Base-by-base conservation (phyloP, 176 grass and related monocot genomes). In the Puya raimondii region DNA sequence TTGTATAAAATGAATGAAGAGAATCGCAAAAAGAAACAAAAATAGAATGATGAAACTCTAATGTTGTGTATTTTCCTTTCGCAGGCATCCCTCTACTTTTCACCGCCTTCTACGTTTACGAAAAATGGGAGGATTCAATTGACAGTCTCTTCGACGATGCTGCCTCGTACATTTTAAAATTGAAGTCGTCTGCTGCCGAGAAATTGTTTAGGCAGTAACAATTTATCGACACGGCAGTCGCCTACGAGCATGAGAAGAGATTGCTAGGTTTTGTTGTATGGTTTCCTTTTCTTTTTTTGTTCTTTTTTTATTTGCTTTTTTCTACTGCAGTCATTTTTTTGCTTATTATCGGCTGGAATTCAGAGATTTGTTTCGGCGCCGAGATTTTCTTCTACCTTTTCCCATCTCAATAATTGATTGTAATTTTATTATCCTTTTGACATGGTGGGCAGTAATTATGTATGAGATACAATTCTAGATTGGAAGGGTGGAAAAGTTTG, bases 81-180 rank as follows among this genome's bases (percentile, higher is more conserved):
- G 76, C 47, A 99, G 94, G 94, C 64, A 66, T 84, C 70, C 51
- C 78, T 80, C 69, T 88, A 78, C 69, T 85, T 76, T 99, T 93
- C 79, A 53, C 83, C 50, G 75, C 76, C 26, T 90, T 93, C 72
- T 93, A 85, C 72, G 72, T 84, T 61, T 92, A 93, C 68, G 94
- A 99, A 72, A 93, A 91, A 77, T 93, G 85, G 72, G 89, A 93
- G 80, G 89, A 93, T 75, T 72, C 49, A 12, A 93, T 99, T 17
- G 87, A 99, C 56, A 69, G 67, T 63, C 27, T 84, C 53, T 72
- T 91, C 25, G 70, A 53, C 5, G 72, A 83, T 51, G 77, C 64
- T 5, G 68, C 72, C 16, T 78, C 87, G 9, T 70, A 82, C 65
- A 47, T 83, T 80, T 51, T 78, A 20, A 76, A 73, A 11, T 63